phyloP scores from a whole-genome alignment of 352 stramenopile species.

The Plasmopara muralis region DNA sequence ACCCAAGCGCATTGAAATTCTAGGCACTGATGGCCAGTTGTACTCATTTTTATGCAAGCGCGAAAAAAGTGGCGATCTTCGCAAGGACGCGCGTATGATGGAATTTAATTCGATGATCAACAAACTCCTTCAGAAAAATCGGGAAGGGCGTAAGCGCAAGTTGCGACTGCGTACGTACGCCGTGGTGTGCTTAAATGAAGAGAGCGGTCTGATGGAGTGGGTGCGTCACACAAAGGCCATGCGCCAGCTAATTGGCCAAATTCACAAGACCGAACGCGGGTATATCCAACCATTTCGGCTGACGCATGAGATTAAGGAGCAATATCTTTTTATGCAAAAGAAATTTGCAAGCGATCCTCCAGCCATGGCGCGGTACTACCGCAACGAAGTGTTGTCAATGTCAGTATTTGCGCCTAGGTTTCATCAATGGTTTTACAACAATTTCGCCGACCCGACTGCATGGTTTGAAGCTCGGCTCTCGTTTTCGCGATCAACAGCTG shows the following conservation, averaged over 20 bases:
- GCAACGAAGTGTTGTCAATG: conserved; percentile 50
- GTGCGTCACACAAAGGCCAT: conserved; percentile 96
- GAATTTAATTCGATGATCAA: conserved; percentile 99
- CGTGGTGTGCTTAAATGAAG: conserved; percentile 98
- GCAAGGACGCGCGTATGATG: conserved; percentile 99
- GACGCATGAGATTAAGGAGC: conserved; percentile 77
- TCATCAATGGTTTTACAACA: conserved; percentile 98
- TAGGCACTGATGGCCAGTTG: conserved; percentile 59
- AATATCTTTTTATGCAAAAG: conserved; percentile 86
- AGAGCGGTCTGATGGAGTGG: conserved; percentile 99
- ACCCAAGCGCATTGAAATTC: conserved; percentile 95
- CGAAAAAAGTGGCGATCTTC: conserved; percentile 97
- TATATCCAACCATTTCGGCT: conserved; percentile 76
- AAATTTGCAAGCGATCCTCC: conserved; percentile 77
- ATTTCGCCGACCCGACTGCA: conserved; percentile 94
- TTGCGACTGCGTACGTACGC: conserved; percentile 97
- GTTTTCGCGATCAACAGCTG: conserved; percentile 84
- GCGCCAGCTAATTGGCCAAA: conserved; percentile 81
- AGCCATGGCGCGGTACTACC: conserved; percentile 66
- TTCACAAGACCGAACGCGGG: conserved; percentile 81
- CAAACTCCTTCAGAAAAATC: conserved; percentile 92
- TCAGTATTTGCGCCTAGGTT: conserved; percentile 91
- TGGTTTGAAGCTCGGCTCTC: conserved; percentile 96
- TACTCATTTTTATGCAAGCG: conserved; percentile 94
- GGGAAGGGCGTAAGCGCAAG: conserved; percentile 84